Conservation (phyloP, 202 grass and related monocot species). For the Zoysia matrella region DNA sequence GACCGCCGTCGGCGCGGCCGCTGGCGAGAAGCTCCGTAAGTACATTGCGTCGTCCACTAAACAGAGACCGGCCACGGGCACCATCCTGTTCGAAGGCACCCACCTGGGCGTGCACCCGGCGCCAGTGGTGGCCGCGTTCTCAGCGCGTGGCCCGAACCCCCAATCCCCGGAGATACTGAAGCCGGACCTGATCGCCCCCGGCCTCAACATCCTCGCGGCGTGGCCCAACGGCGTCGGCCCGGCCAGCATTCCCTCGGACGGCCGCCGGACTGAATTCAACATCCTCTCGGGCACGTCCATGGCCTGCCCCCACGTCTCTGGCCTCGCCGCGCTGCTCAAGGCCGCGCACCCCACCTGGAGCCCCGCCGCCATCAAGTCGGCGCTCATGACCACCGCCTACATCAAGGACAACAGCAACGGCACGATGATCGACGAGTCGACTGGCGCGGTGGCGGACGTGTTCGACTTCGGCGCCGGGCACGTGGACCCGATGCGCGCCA, state of each 20-base stretch:
- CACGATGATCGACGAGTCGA: constrained; percentile 80
- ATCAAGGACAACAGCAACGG: constrained; percentile 69
- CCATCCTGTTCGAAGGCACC: constrained; percentile 84
- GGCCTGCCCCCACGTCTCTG: constrained; percentile 95
- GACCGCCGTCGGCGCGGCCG: constrained; percentile 67
- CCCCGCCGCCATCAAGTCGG: constrained; percentile 54
- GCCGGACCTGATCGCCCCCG: constrained; percentile 83
- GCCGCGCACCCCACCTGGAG: constrained; percentile 83
- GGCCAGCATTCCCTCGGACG: constrained; percentile 71
- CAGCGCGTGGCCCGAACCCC: no score
- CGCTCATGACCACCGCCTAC: constrained; percentile 66
- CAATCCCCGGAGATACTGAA: constrained; percentile 28
- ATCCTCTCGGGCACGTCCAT: constrained; percentile 95
- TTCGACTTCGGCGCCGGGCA: constrained; percentile 87
- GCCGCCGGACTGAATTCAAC: constrained; percentile 79
- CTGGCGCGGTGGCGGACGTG: constrained; percentile 50
- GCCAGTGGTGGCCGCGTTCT: constrained; percentile 87
- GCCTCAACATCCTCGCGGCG: constrained; percentile 89
- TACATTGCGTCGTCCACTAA: constrained; percentile 65
- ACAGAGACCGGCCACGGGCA: constrained; percentile 63
- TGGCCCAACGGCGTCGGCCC: constrained; percentile 83
- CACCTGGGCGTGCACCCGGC: constrained; percentile 84
- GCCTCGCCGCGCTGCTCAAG: constrained; percentile 86
- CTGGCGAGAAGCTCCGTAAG: constrained; percentile 70
- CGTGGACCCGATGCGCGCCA: constrained; percentile 89